Evolutionary conservation across 768 basidiomycete genomes (phyloP).

Genomic region (Cystoderma amianthinum): DNA sequence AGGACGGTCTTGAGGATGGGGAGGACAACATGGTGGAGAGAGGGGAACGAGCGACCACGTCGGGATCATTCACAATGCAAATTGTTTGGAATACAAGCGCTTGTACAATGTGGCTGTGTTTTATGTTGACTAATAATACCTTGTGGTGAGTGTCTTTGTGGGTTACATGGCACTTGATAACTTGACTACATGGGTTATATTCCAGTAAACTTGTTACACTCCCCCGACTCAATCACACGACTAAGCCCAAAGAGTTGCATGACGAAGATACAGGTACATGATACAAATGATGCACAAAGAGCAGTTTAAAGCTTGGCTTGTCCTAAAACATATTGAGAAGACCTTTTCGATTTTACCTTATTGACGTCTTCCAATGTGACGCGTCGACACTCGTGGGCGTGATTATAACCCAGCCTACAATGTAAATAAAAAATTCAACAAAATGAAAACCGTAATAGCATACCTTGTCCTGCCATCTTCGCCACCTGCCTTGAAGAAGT

Average conservation of each 20-base stretch:
- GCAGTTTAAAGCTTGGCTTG: conserved; percentile 42
- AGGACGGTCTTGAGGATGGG: conserved; percentile 4
- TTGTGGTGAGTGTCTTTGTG: no score
- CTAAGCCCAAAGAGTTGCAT: no score
- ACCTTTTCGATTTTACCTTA: conserved; percentile 67
- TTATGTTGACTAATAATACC: no score
- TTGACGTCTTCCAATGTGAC: conserved; percentile 61
- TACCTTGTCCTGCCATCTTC: conserved; percentile 62
- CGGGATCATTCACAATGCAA: no score
- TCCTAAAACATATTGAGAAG: conserved; percentile 41
- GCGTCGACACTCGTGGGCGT: conserved; percentile 59
- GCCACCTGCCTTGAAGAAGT: conserved; percentile 66
- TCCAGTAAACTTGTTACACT: no score
- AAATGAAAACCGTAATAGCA: conserved; percentile 5
- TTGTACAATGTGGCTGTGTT: background rate
- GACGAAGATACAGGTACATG: no score
- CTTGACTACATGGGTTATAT: no score
- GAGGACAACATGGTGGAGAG: background rate
- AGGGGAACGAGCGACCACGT: background rate
- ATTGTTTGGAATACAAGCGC: no score
- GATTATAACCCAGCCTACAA: conserved; percentile 72
- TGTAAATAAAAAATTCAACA: background rate
- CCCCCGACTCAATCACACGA: no score
- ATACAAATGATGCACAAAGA: no score
- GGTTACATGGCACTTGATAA: no score